A percentile compares a stretch with the other conserved stretches of the same genome.
phyloP scores from a whole-genome alignment of 148 eudicot genomes.

The Persicaria tinctoria region DNA sequence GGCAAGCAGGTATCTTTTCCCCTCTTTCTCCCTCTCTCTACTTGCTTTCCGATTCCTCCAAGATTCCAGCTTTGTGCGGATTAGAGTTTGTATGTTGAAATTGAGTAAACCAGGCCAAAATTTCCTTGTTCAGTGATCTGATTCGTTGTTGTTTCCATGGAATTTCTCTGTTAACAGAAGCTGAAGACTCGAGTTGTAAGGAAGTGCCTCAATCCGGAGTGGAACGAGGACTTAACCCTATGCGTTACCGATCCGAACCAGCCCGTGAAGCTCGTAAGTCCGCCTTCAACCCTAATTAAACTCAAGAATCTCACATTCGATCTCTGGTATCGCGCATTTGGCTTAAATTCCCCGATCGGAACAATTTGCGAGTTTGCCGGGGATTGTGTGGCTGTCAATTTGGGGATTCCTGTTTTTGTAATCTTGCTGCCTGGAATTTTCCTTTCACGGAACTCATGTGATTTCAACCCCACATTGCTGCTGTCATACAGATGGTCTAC shows the following conservation, averaged over 20 bases:
- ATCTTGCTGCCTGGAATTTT: neutral
- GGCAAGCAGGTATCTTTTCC: slow-evolving; percentile 15
- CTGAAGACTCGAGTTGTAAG: slow-evolving; percentile 30
- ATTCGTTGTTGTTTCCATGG: neutral
- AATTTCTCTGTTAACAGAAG: slow-evolving; percentile 16
- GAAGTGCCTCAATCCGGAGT: slow-evolving; percentile 27
- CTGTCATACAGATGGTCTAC: slow-evolving; percentile 4
- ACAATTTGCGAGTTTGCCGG: neutral
- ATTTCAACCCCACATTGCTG: neutral
- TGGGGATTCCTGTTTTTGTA: neutral
- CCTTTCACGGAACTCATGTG: neutral
- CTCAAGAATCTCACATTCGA: neutral
- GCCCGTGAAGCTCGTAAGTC: slow-evolving; percentile 23
- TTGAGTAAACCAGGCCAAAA: neutral
- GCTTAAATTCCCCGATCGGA: neutral
- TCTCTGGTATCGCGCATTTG: too few species aligned
- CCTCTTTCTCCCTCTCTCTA: neutral
- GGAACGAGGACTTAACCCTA: slow-evolving; percentile 38
- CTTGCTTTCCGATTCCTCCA: neutral
- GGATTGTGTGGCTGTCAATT: neutral
- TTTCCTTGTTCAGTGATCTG: neutral
- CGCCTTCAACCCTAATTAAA: neutral
- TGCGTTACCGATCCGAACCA: slow-evolving; percentile 25
- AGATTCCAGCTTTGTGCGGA: too few species aligned
- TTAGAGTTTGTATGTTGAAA: neutral